Evolutionary conservation across 164 flowering plant genomes (phyloP).

Genomic region (Paratinospora sagittata): DNA sequence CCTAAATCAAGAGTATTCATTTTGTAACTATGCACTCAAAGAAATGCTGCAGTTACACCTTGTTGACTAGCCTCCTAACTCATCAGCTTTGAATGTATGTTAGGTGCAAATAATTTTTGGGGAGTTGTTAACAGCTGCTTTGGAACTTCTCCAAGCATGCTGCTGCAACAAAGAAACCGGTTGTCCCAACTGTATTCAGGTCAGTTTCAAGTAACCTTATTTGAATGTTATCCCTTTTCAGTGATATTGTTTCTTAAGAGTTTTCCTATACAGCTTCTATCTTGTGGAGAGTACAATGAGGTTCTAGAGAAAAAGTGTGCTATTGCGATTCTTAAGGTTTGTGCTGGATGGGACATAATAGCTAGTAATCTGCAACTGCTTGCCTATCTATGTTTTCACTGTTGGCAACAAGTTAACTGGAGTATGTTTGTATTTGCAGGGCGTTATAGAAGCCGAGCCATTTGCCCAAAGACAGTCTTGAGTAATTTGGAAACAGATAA

Average conservation of each 20-base stretch:
- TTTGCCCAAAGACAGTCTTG: background rate
- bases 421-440: conserved; percentile 1
- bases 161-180: conserved; percentile 56
- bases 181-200: conserved; percentile 89
- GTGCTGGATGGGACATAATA: background rate
- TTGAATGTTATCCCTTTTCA: background rate
- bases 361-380: background rate
- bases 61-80: background rate
- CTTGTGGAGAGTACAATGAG: conserved; percentile 84
- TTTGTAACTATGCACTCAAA: background rate
- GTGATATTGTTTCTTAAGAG: background rate
- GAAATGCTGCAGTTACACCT: background rate
- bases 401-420: background rate
- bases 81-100: background rate
- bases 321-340: conserved; percentile 71
- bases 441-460: conserved; percentile 2
- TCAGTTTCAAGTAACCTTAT: conserved; percentile 20
- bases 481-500: too few species aligned
- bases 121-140: conserved; percentile 59
- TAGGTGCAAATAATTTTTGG: conserved; percentile 71
- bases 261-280: conserved; percentile 42
- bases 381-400: background rate
- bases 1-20: background rate
- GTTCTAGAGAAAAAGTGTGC: conserved; percentile 79
- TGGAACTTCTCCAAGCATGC: conserved; percentile 70